Percentiles rank a stretch among this genome's conserved stretches.
Evolutionary conservation across 225 moss, liverwort and hornwort species (phyloP).

Genomic region (Pseudoscleropodium purum): DNA sequence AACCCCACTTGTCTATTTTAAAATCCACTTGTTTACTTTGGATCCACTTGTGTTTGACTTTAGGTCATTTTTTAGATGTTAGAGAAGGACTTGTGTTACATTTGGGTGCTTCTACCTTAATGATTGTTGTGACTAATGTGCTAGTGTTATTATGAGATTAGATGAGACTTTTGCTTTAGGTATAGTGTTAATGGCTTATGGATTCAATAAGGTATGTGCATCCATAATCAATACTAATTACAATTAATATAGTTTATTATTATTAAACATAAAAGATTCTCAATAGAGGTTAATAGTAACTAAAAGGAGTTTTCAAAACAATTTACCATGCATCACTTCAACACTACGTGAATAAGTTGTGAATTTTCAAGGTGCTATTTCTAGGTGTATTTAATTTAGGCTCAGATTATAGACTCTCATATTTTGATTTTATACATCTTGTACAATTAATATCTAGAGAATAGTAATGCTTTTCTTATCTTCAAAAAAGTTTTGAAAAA

Average conservation of each 20-base stretch:
- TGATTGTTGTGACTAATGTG: neutral
- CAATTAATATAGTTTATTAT: neutral
- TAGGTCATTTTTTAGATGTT: too few species aligned
- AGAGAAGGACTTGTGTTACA: too few species aligned
- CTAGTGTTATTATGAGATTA: neutral
- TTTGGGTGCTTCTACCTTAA: neutral
- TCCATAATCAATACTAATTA: neutral
- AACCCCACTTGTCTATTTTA: too few species aligned
- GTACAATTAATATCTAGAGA: rapidly evolving
- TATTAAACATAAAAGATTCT: neutral
- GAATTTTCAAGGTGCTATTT: neutral
- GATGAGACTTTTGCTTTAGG: neutral
- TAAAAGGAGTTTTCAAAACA: rapidly evolving
- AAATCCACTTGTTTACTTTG: too few species aligned
- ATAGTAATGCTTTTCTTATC: neutral
- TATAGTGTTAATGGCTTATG: neutral
- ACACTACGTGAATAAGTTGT: neutral
- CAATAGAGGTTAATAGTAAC: rapidly evolving
- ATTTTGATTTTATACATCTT: neutral
- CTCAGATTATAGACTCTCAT: neutral
- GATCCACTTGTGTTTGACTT: too few species aligned
- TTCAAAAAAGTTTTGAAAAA: too few species aligned
- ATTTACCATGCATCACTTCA: neutral
- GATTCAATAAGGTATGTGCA: neutral
- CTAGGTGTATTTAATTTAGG: neutral